Percentiles rank a stretch among this genome's conserved stretches.
phyloP scores from a whole-genome alignment of 108 stramenopile genomes.

The Skeletonema potamos region DNA sequence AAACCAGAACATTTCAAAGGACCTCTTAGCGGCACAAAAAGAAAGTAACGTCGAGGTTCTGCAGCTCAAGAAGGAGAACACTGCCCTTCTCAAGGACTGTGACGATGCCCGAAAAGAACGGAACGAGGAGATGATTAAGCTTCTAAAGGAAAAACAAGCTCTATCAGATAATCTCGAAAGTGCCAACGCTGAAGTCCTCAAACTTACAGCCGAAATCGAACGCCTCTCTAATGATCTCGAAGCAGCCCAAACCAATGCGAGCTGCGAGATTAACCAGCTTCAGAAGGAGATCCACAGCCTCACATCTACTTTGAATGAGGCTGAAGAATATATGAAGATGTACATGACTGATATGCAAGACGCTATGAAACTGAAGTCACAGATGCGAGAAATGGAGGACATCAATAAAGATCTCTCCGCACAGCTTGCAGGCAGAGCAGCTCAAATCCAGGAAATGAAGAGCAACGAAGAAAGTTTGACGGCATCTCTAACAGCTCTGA shows the following conservation, averaged over 20 bases:
- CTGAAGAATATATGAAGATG: constrained; percentile 24
- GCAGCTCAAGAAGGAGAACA: neutral
- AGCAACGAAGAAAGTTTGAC: constrained; percentile 10
- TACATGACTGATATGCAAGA: constrained; percentile 32
- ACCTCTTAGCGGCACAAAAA: neutral
- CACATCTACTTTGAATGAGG: constrained; percentile 29
- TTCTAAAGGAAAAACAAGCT: neutral
- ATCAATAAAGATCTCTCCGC: constrained; percentile 25
- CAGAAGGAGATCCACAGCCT: constrained; percentile 27
- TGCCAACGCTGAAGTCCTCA: neutral
- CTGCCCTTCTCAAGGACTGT: neutral
- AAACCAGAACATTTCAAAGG: neutral
- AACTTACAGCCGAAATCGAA: neutral
- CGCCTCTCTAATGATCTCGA: constrained; percentile 20
- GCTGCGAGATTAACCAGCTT: constrained; percentile 20
- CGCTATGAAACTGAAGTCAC: constrained; percentile 17
- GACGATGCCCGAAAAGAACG: neutral
- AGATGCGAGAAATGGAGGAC: constrained; percentile 37
- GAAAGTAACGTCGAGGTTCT: neutral
- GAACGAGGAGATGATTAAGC: neutral
- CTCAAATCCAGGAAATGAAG: constrained; percentile 2
- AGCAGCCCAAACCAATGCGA: constrained; percentile 17
- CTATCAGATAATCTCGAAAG: neutral
- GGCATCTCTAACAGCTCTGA: neutral
- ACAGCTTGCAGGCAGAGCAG: constrained; percentile 7